Conservation (phyloP, 2,329 filamentous ascomycete species). For the Alternaria sp. region DNA sequence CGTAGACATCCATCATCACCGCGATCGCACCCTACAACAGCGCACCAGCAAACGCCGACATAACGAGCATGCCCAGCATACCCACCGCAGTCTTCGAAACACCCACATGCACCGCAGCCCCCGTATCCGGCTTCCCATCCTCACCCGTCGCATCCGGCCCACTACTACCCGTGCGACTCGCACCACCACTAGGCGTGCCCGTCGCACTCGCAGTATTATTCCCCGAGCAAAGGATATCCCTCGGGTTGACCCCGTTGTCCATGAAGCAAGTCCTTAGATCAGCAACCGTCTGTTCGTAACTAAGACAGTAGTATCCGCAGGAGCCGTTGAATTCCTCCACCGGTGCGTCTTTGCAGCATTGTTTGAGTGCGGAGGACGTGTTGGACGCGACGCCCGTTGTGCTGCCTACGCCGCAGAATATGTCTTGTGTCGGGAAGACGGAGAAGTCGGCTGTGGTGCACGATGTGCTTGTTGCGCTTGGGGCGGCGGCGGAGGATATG, state of each 20-base stretch:
- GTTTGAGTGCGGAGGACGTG: conserved; percentile 29
- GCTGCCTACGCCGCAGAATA: conserved; percentile 38
- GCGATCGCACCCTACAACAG: conserved; percentile 23
- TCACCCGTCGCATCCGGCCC: conserved; percentile 6
- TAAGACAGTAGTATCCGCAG: conserved; percentile 42
- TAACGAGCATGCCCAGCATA: conserved; percentile 34
- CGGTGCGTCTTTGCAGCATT: conserved; percentile 42
- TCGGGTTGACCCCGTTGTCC: conserved; percentile 29
- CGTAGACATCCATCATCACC: neutral
- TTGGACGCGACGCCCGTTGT: conserved; percentile 29
- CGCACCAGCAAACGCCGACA: conserved; percentile 35
- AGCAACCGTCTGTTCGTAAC: conserved; percentile 31
- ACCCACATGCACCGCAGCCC: conserved; percentile 20
- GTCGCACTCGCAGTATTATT: conserved; percentile 38
- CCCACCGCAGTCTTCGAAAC: conserved; percentile 40
- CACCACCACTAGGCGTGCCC: conserved; percentile 21
- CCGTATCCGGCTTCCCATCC: conserved; percentile 6
- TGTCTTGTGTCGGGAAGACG: conserved; percentile 35
- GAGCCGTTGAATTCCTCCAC: conserved; percentile 37
- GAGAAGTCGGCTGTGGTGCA: conserved; percentile 35
- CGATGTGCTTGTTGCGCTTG: conserved; percentile 20
- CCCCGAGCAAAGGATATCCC: conserved; percentile 33
- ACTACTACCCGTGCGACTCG: conserved; percentile 6
- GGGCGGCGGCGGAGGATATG: conserved; percentile 22
- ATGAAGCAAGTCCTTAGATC: conserved; percentile 39